These are phyloP conservation scores for Didymella sp. DNA, from an alignment of 2,329 filamentous ascomycete genomes.

Conservation along the genomic window DNA sequence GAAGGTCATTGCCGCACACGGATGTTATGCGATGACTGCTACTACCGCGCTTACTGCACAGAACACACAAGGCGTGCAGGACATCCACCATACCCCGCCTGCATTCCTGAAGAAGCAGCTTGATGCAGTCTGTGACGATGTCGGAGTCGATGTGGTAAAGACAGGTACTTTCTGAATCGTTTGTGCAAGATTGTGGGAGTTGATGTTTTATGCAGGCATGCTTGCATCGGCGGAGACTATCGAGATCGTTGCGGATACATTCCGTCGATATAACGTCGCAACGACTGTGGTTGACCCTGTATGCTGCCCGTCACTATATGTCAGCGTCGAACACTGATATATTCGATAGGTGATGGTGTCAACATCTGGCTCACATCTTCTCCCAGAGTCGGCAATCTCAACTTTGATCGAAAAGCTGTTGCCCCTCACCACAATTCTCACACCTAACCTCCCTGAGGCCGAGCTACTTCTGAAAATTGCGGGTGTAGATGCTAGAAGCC, in stretches of 20 bases:
- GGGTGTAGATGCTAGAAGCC: conserved; percentile 54
- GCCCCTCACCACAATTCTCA: conserved; percentile 71
- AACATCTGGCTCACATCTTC: conserved; percentile 75
- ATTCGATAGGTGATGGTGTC: conserved; percentile 79
- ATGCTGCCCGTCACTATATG: conserved; percentile 36
- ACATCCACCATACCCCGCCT: conserved; percentile 79
- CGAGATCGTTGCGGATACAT: conserved; percentile 68
- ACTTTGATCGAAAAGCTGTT: conserved; percentile 67
- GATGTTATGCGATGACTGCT: conserved; percentile 94
- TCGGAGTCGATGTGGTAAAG: conserved; percentile 89
- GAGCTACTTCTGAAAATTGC: conserved; percentile 66
- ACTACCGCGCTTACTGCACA: conserved; percentile 96
- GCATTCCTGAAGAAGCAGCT: conserved; percentile 85
- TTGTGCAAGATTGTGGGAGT: conserved; percentile 6
- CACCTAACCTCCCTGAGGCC: conserved; percentile 80
- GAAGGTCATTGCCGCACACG: conserved; percentile 89
- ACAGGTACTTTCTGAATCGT: conserved; percentile 65
- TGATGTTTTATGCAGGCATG: conserved; percentile 67
- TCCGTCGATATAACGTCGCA: conserved; percentile 64
- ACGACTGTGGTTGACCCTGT: conserved; percentile 78
- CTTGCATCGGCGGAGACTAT: conserved; percentile 76
- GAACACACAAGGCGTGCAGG: conserved; percentile 84
- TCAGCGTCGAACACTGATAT: background rate
- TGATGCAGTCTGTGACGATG: conserved; percentile 80
- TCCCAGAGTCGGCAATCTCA: conserved; percentile 69